Base-by-base conservation (phyloP, 331 rosid genomes). In the Rosa hybrid region DNA sequence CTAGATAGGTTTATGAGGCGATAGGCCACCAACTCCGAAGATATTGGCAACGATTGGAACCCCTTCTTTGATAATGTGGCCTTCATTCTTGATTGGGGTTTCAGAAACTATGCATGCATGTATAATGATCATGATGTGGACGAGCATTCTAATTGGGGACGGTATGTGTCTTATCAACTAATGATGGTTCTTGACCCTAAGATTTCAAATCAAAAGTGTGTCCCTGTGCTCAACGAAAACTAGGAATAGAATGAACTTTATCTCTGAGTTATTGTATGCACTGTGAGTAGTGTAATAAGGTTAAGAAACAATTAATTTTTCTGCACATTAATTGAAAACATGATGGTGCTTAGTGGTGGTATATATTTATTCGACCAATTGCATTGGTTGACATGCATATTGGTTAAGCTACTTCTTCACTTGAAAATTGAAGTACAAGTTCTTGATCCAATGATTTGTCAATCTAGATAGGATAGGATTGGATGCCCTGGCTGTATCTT, bases 1-100 rank as follows among this genome's bases (percentile, higher is more conserved):
- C 42, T 12, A 63, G 9, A 30, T 30, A 64, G 21, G 2, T 63
- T 27, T 13, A 13, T 39, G 78, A 78, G 68, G 75, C 68, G 60
- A 83, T 67, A 69, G 87, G 86, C 74, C 81, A 77, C 68, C 81
- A 75, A 81, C 86, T 86, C 74, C 86, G 54, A 65, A 53, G 78
- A 81, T 39, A 38, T 84, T 84, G 88, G 88, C 81, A 68, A n/a
- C 41, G 69, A 45, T 83, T 87, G 76, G 70, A 77, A 75, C 76
- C 78, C 60, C 49, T 74, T 64, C 57, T 72, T 53, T 39, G 21
- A 14, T 12, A 13, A 2, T 64, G 70, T 30, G 4, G 70, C 5
- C 1, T 14, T 30, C 70, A 25, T 27, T 30, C 44, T 30, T 64
- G n/a, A 62, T 62, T 60, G 9, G 17, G 68, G 4, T 25, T 60